Conservation (phyloP, 495 filamentous ascomycete species). For the Hyaloscypha hepaticicola region DNA sequence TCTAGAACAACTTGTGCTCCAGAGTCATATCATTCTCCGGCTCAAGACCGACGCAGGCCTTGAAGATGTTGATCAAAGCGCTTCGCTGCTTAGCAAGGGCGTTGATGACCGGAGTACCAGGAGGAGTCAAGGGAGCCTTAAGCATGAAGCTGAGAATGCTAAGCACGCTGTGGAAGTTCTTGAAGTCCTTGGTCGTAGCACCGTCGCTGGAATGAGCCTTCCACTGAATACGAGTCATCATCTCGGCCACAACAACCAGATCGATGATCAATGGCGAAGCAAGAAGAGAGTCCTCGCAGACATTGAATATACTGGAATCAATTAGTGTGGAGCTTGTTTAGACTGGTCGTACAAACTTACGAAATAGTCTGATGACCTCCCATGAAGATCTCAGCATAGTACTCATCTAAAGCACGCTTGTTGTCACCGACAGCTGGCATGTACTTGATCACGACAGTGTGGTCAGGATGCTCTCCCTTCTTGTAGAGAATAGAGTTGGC, state of each 20-base stretch:
- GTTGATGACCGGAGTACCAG: constrained; percentile 95
- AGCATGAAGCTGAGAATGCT: constrained; percentile 99
- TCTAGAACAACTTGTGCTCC: constrained; percentile 92
- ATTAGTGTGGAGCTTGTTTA: constrained; percentile 21
- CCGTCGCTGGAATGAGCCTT: constrained; percentile 56
- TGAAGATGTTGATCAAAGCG: constrained; percentile 97
- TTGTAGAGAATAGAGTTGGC: constrained; percentile 90
- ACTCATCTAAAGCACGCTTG: constrained; percentile 98
- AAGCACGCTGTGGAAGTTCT: constrained; percentile 94
- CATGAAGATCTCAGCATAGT: constrained; percentile 99
- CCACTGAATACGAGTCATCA: constrained; percentile 98
- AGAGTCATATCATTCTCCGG: constrained; percentile 99
- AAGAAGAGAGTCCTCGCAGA: constrained; percentile 96
- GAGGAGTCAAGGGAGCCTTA: constrained; percentile 94
- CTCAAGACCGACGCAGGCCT: constrained; percentile 94
- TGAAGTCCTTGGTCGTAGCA: constrained; percentile 64
- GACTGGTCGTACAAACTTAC: constrained; percentile 39
- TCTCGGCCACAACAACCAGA: constrained; percentile 85
- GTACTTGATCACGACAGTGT: constrained; percentile 95
- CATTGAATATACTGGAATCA: constrained; percentile 78
- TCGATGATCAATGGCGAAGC: constrained; percentile 99
- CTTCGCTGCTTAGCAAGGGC: constrained; percentile 93
- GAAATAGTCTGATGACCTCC: constrained; percentile 97
- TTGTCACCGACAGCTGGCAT: constrained; percentile 99
- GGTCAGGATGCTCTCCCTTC: constrained; percentile 83